Percentiles rank a stretch among this genome's conserved stretches.
These are phyloP conservation scores for Fusarium acutatum DNA, from an alignment of 2,329 filamentous ascomycete species.

Conservation along the genomic window DNA sequence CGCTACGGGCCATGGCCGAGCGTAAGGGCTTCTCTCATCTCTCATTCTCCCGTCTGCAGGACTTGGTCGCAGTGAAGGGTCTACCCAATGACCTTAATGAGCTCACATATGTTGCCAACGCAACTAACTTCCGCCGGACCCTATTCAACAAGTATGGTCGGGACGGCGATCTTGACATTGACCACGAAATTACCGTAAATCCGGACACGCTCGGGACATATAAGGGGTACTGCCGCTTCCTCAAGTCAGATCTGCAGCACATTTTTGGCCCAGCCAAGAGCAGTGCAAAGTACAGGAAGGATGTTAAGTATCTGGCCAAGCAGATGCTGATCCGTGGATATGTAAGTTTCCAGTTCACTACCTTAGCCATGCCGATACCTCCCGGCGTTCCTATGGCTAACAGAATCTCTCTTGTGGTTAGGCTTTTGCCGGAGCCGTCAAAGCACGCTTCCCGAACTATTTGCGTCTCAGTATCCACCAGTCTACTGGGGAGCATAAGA, in stretches of 20 bases:
- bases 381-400: neutral
- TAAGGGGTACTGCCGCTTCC: slow-evolving; percentile 41
- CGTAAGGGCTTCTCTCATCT: slow-evolving; percentile 53
- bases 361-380: accelerated
- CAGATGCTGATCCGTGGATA: slow-evolving; percentile 45
- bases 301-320: slow-evolving; percentile 42
- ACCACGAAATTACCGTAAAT: slow-evolving; percentile 41
- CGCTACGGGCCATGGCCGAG: slow-evolving; percentile 49
- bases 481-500: slow-evolving; percentile 37
- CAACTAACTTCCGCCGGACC: slow-evolving; percentile 41
- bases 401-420: neutral
- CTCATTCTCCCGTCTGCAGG: slow-evolving; percentile 55
- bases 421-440: slow-evolving; percentile 44
- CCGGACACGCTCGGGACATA: slow-evolving; percentile 43
- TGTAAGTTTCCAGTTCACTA: slow-evolving; percentile 12
- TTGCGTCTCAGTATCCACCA: slow-evolving; percentile 45
- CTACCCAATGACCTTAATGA: slow-evolving; percentile 52
- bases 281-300: slow-evolving; percentile 35
- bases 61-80: slow-evolving; percentile 47
- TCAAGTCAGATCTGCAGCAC: slow-evolving; percentile 42
- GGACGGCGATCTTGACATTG: slow-evolving; percentile 38
- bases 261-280: slow-evolving; percentile 36
- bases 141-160: slow-evolving; percentile 39
- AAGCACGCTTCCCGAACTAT: slow-evolving; percentile 37
- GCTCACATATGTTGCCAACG: slow-evolving; percentile 49